These are phyloP conservation scores for Prunus davidiana DNA, from an alignment of 306 rosid genomes.

Conservation along the genomic window DNA sequence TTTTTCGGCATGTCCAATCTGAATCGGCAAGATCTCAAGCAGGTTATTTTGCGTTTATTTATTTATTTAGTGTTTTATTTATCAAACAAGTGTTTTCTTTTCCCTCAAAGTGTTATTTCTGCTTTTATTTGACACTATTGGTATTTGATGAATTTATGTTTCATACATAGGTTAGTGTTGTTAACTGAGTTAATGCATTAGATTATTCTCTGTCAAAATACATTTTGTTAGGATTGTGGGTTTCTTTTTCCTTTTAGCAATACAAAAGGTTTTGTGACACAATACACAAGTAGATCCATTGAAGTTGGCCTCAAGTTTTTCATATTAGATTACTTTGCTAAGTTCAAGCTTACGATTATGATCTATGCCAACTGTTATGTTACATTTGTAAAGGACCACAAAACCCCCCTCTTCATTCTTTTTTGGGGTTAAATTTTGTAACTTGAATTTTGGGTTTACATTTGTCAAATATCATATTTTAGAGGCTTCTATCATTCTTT, in stretches of 20 bases:
- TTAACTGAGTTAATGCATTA: neutral
- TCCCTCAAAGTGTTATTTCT: neutral
- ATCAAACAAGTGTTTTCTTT: neutral
- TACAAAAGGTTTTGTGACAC: neutral
- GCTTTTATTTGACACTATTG: neutral
- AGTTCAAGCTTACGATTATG: neutral
- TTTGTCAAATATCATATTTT: neutral
- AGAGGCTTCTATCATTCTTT: neutral
- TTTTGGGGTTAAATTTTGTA: neutral
- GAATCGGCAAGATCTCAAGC: slow-evolving; percentile 79
- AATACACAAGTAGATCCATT: no score
- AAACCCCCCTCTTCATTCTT: neutral
- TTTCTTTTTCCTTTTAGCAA: neutral
- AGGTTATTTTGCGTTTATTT: slow-evolving; percentile 42
- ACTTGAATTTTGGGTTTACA: neutral
- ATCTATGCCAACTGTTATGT: neutral
- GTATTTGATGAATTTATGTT: neutral
- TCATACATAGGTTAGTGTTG: neutral
- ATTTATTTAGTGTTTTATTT: neutral
- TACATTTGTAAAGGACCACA: neutral
- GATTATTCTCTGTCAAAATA: neutral
- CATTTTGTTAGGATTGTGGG: neutral
- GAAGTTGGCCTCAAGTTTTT: neutral
- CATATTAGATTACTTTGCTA: neutral
- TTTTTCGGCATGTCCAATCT: slow-evolving; percentile 70